These are phyloP conservation scores for Malus fusca DNA, from an alignment of 306 rosid genomes.

Conservation along the genomic window DNA sequence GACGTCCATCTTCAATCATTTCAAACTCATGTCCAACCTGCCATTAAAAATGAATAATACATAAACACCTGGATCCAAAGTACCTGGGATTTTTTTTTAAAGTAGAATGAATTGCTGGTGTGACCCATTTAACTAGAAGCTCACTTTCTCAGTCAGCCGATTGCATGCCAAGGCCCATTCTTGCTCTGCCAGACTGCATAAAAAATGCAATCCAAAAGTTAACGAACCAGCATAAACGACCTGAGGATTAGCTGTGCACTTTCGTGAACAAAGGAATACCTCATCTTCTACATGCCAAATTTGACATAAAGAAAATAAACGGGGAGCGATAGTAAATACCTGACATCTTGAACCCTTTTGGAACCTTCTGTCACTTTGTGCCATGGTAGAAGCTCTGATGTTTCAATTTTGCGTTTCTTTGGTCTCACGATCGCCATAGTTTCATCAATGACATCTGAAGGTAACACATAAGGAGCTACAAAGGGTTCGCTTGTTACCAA, in stretches of 20 bases:
- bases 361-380: constrained; percentile 33
- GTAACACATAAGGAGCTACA: constrained; percentile 12
- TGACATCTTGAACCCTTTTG: constrained; percentile 26
- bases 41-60: constrained; percentile 9
- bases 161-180: constrained; percentile 42
- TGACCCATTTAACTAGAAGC: not conserved
- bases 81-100: not conserved
- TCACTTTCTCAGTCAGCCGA: constrained; percentile 38
- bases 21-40: constrained; percentile 39
- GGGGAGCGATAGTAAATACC: constrained; percentile 24
- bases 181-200: constrained; percentile 36
- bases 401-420: constrained; percentile 39
- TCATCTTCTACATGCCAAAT: not conserved
- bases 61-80: not conserved
- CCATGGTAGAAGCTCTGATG: constrained; percentile 39
- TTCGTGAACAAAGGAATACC: not conserved
- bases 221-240: not conserved
- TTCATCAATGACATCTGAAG: constrained; percentile 19
- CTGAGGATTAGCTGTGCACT: not conserved
- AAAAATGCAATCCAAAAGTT: constrained; percentile 4
- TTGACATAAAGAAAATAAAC: not conserved
- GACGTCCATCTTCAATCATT: constrained; percentile 24
- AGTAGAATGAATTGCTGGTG: not conserved
- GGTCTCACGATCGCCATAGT: constrained; percentile 20
- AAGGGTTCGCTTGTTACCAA: constrained; percentile 17